Evolutionary conservation across 257 asterid genomes (phyloP).

Genomic region (Solanum dulcamara): DNA sequence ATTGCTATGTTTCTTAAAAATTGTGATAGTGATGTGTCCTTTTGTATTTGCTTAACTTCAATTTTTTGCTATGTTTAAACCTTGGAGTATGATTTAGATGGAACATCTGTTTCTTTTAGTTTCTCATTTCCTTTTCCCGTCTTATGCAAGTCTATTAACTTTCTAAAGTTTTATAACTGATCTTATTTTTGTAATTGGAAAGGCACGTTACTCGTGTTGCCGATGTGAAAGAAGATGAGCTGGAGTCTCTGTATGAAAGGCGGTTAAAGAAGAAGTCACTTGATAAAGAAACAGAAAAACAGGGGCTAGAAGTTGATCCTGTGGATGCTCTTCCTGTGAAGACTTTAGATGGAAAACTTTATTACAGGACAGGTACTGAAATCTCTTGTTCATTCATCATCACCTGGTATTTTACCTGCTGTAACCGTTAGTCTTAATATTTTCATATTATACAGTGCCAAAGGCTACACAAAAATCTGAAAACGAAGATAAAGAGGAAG

Average conservation of each 20-base stretch:
- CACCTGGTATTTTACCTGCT: neutral
- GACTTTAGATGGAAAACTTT: slow-evolving; percentile 55
- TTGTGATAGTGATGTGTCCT: neutral
- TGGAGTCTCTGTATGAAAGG: slow-evolving; percentile 64
- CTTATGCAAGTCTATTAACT: neutral
- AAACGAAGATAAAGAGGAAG: slow-evolving; percentile 35
- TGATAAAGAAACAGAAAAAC: slow-evolving; percentile 35
- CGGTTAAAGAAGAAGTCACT: slow-evolving; percentile 40
- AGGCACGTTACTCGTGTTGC: slow-evolving; percentile 70
- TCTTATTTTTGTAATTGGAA: neutral
- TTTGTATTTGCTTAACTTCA: neutral
- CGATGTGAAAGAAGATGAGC: slow-evolving; percentile 63
- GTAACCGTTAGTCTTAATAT: neutral
- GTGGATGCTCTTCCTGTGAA: slow-evolving; percentile 91
- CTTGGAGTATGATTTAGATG: neutral
- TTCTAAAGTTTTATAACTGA: neutral
- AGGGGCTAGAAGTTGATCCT: slow-evolving; percentile 62
- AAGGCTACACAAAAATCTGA: slow-evolving; percentile 38
- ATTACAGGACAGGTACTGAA: slow-evolving; percentile 46
- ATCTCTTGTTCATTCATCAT: neutral
- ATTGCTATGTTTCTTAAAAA: neutral
- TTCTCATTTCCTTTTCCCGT: neutral
- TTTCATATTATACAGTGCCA: slow-evolving; percentile 17
- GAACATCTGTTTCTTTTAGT: neutral
- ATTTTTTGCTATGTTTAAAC: neutral